Conservation (phyloP, 2,329 filamentous ascomycete genomes). For the Stagonosporopsis vannaccii region DNA sequence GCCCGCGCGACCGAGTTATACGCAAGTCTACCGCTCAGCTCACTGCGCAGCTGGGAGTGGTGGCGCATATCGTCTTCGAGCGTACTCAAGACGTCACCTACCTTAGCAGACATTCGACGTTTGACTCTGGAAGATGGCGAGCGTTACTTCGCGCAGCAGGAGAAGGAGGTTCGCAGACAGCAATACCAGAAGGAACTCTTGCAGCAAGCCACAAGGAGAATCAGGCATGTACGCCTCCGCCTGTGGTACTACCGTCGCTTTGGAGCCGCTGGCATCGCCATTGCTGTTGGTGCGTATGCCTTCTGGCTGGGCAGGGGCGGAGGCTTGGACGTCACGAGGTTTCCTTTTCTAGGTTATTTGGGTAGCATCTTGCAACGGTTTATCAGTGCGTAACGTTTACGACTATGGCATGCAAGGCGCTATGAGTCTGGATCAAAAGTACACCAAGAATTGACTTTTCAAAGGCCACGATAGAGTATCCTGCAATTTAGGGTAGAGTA, state of each 20-base stretch:
- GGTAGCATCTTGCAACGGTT: constrained; percentile 27
- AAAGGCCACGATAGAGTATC: too few species aligned
- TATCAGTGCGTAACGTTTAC: not conserved
- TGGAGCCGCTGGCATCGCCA: constrained; percentile 62
- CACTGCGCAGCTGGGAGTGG: constrained; percentile 71
- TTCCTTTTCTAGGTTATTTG: constrained; percentile 24
- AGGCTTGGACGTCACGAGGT: constrained; percentile 14
- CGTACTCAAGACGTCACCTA: constrained; percentile 82
- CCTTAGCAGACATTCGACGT: constrained; percentile 54
- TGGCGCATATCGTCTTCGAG: constrained; percentile 74
- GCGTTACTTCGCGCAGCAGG: constrained; percentile 73
- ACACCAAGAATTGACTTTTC: not conserved
- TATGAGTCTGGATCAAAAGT: not conserved
- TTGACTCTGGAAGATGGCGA: constrained; percentile 73
- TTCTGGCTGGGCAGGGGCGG: constrained; percentile 43
- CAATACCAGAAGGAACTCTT: constrained; percentile 57
- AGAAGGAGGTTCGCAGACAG: constrained; percentile 71
- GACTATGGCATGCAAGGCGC: not conserved
- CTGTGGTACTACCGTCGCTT: constrained; percentile 73
- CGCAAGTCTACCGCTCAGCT: constrained; percentile 72
- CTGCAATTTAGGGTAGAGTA: too few species aligned
- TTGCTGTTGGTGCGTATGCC: constrained; percentile 46
- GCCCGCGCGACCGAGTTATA: constrained; percentile 70
- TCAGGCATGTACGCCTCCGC: constrained; percentile 48
- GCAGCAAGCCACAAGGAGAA: constrained; percentile 55